Conservation (phyloP, 2,329 filamentous ascomycete species). For the Neonectria faginata region DNA sequence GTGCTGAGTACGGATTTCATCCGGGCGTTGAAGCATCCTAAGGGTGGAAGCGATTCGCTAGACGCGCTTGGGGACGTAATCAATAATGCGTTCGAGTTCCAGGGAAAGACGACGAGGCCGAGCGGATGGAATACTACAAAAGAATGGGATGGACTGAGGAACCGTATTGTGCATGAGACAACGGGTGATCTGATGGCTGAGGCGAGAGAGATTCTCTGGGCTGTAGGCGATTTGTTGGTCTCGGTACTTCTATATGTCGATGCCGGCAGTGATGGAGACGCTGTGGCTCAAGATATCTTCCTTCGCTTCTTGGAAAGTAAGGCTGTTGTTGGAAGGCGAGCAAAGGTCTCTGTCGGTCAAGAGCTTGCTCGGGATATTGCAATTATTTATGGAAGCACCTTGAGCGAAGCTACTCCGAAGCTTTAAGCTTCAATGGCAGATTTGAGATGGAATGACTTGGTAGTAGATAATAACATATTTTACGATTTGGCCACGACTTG, state of each 20-base stretch:
- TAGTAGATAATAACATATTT: not conserved
- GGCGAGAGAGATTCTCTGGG: constrained; percentile 59
- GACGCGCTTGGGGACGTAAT: constrained; percentile 59
- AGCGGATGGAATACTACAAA: constrained; percentile 47
- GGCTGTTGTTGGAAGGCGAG: constrained; percentile 31
- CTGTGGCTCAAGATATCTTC: constrained; percentile 54
- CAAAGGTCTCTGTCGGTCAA: constrained; percentile 38
- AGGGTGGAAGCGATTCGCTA: constrained; percentile 51
- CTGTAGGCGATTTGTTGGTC: constrained; percentile 58
- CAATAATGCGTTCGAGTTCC: constrained; percentile 37
- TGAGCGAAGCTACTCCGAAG: constrained; percentile 33
- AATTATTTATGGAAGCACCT: constrained; percentile 52
- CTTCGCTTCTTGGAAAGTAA: constrained; percentile 53
- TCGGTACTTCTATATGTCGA: constrained; percentile 58
- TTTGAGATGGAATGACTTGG: not conserved
- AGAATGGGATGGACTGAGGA: constrained; percentile 56
- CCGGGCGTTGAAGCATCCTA: constrained; percentile 60
- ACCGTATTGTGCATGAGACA: constrained; percentile 49
- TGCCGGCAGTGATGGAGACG: constrained; percentile 51
- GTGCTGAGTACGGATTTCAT: constrained; percentile 69
- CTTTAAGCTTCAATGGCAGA: constrained; percentile 36
- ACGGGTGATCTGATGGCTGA: constrained; percentile 58
- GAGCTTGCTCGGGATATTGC: constrained; percentile 48
- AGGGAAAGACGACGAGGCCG: constrained; percentile 41
- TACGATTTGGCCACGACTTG: not conserved